These are phyloP conservation scores for Globisporangium middletonii DNA, from an alignment of 352 stramenopile species.

Conservation along the genomic window DNA sequence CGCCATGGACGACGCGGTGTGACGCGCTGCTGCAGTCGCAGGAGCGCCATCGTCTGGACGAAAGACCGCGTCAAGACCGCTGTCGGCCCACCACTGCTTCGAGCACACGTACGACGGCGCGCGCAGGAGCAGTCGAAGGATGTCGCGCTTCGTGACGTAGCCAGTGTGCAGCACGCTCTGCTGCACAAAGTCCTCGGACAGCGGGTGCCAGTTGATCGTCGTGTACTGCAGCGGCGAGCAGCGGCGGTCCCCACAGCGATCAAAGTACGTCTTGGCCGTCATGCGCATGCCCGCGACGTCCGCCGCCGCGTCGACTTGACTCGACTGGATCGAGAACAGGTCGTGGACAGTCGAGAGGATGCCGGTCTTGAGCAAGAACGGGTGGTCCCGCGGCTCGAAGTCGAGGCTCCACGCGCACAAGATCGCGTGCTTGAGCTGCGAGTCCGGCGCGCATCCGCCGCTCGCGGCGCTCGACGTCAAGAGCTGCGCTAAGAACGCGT, in stretches of 20 bases:
- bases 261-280: slow-evolving; percentile 11
- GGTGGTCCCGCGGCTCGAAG: slow-evolving; percentile 78
- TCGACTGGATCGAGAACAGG: slow-evolving; percentile 65
- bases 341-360: slow-evolving; percentile 72
- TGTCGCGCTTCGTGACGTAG: slow-evolving; percentile 75
- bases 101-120: slow-evolving; percentile 55
- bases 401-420: slow-evolving; percentile 79
- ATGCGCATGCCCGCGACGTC: slow-evolving; percentile 18
- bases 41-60: slow-evolving; percentile 8
- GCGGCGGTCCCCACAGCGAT: neutral
- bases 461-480: slow-evolving; percentile 21
- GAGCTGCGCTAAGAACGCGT: slow-evolving; percentile 57
- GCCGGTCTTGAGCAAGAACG: slow-evolving; percentile 70
- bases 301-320: slow-evolving; percentile 30
- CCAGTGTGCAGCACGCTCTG: slow-evolving; percentile 59
- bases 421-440: slow-evolving; percentile 70
- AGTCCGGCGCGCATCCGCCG: slow-evolving; percentile 27
- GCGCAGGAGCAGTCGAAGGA: slow-evolving; percentile 54
- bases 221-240: slow-evolving; percentile 16
- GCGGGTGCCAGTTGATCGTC: slow-evolving; percentile 68
- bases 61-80: slow-evolving; percentile 23
- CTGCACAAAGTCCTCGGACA: slow-evolving; percentile 78
- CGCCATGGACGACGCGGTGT: slow-evolving; percentile 72
- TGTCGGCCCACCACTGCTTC: slow-evolving; percentile 53
- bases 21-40: slow-evolving; percentile 17